Conservation (phyloP, 352 stramenopile genomes). For the Phytopythium vexans region DNA sequence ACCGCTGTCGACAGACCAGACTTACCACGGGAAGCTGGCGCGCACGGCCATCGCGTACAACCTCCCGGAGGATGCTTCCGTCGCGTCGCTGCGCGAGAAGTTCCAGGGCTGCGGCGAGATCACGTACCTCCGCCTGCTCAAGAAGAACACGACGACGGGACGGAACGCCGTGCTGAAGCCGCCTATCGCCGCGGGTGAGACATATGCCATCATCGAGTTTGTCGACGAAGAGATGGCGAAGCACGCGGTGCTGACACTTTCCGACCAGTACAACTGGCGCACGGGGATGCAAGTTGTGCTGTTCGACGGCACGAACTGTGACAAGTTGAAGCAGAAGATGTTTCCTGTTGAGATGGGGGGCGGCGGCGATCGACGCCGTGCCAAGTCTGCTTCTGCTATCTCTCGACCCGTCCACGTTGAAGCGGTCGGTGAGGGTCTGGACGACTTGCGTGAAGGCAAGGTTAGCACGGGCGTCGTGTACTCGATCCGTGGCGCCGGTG, state of each 20-base stretch:
- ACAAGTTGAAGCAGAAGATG: conserved; percentile 90
- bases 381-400: conserved; percentile 74
- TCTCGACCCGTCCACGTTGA: conserved; percentile 77
- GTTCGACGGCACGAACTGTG: conserved; percentile 86
- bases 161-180: conserved; percentile 87
- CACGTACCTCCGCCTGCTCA: conserved; percentile 83
- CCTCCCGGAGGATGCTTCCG: conserved; percentile 79
- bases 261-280: conserved; percentile 86
- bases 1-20: conserved; percentile 70
- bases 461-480: conserved; percentile 86
- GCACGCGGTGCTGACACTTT: conserved; percentile 83
- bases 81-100: conserved; percentile 79
- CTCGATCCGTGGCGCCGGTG: conserved; percentile 81
- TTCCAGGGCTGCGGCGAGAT: conserved; percentile 84
- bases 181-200: conserved; percentile 83
- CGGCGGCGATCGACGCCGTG: conserved; percentile 63
- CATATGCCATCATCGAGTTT: conserved; percentile 89
- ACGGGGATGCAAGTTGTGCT: conserved; percentile 87
- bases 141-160: conserved; percentile 85
- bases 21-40: conserved; percentile 83
- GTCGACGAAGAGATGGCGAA: conserved; percentile 88
- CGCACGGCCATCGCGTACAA: conserved; percentile 88
- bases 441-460: conserved; percentile 84
- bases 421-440: conserved; percentile 75
- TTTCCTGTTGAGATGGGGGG: conserved; percentile 74